phyloP scores from a whole-genome alignment of 78 protist species.

The Cyanophora paradoxa region DNA sequence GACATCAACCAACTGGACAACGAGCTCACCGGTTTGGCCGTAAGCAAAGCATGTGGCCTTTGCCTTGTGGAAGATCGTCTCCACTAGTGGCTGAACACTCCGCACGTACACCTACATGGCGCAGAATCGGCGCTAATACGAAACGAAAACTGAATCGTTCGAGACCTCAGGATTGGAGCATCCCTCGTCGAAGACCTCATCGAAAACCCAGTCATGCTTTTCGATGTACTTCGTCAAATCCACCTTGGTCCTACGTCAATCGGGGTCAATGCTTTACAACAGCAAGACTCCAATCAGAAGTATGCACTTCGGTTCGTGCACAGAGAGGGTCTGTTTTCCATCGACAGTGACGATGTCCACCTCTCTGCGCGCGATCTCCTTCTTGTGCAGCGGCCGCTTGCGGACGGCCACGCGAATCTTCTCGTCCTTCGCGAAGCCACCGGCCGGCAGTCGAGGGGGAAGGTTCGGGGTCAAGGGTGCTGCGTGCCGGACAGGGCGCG shows the following conservation, averaged over 20 bases:
- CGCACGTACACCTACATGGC: no score
- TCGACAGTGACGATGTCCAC: conserved; percentile 19
- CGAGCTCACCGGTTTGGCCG: conserved; percentile 89
- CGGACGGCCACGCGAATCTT: conserved; percentile 80
- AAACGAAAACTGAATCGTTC: no score
- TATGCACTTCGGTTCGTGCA: not conserved
- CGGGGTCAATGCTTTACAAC: not conserved
- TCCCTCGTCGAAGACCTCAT: conserved; percentile 76
- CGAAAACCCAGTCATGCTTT: conserved; percentile 76
- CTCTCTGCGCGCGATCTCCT: conserved; percentile 32
- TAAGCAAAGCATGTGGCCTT: conserved; percentile 91
- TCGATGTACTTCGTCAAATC: conserved; percentile 78
- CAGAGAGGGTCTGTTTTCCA: not conserved
- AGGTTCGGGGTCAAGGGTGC: no score
- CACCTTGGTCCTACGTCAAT: conserved; percentile 58
- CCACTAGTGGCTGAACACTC: conserved; percentile 66
- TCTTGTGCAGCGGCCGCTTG: conserved; percentile 76
- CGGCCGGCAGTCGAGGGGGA: no score
- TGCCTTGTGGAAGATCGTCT: conserved; percentile 66
- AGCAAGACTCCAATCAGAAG: not conserved
- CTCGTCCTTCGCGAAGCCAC: not conserved
- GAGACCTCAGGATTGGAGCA: conserved; percentile 47
- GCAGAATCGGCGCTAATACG: no score
- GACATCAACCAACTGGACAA: not conserved
- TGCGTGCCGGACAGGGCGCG: no score